phyloP scores from a whole-genome alignment of 2,329 filamentous ascomycete species.

The Talaromyces sp. region DNA sequence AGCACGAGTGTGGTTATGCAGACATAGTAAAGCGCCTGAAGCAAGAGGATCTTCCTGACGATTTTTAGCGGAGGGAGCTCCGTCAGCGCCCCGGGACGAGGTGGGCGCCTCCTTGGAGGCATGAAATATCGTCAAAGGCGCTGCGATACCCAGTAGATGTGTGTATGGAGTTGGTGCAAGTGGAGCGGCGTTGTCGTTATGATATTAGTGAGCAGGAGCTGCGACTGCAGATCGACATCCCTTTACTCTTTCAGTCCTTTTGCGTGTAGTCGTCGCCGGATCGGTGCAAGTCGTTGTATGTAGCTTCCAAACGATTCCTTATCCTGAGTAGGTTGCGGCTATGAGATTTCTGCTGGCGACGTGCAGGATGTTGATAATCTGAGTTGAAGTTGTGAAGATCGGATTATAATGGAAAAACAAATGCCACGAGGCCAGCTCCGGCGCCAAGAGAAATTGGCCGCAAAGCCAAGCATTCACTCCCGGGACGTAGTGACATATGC shows the following conservation, averaged over 20 bases:
- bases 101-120: constrained; percentile 54
- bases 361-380: background rate
- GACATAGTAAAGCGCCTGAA: constrained; percentile 64
- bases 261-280: background rate
- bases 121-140: constrained; percentile 27
- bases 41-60: constrained; percentile 61
- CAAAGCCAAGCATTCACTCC: constrained; percentile 3
- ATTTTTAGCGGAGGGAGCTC: constrained; percentile 67
- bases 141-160: background rate
- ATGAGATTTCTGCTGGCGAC: background rate
- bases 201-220: constrained; percentile 1
- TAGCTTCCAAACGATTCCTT: background rate
- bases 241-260: background rate
- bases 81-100: constrained; percentile 62
- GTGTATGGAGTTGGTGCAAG: background rate
- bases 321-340: background rate
- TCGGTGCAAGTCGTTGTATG: background rate
- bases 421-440: constrained; percentile 17
- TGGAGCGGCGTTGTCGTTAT: background rate
- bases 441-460: constrained; percentile 16
- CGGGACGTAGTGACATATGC: background rate
- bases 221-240: constrained; percentile 1
- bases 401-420: constrained; percentile 4
- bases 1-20: constrained; percentile 60
- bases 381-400: background rate